phyloP scores from a whole-genome alignment of 106 monocot species.

The Acorus calamus region DNA sequence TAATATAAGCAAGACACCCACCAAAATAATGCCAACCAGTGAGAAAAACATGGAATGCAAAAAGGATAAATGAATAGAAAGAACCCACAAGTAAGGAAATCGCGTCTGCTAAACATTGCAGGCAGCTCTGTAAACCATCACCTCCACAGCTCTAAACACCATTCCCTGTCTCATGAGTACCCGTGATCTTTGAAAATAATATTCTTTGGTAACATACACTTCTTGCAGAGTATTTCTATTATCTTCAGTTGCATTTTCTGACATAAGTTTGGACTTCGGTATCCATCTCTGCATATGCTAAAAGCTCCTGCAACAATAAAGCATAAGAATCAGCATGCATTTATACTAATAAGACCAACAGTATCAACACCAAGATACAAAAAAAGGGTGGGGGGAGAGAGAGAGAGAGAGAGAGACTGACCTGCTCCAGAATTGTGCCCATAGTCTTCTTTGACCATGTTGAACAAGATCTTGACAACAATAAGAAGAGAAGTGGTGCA shows the following conservation, averaged over 20 bases:
- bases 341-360: not conserved
- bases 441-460: constrained; percentile 24
- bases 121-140: constrained; percentile 37
- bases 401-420: constrained; percentile 5
- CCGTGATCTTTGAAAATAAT: constrained; percentile 40
- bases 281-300: constrained; percentile 47
- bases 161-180: constrained; percentile 53
- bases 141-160: constrained; percentile 41
- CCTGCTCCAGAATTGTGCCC: constrained; percentile 74
- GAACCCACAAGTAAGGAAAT: constrained; percentile 58
- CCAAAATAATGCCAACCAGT: not conserved
- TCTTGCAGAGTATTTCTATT: constrained; percentile 49
- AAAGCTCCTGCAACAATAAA: constrained; percentile 49
- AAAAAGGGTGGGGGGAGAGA: too few species aligned
- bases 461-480: constrained; percentile 13
- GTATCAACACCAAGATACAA: not conserved
- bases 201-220: constrained; percentile 40
- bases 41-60: constrained; percentile 3
- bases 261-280: constrained; percentile 27
- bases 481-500: constrained; percentile 42
- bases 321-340: not conserved
- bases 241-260: constrained; percentile 45
- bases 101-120: constrained; percentile 60
- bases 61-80: not conserved
- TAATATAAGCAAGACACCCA: not conserved